Base-by-base conservation (phyloP, 1,284 basidiomycete genomes). In the Pyrrhoderma noxium region DNA sequence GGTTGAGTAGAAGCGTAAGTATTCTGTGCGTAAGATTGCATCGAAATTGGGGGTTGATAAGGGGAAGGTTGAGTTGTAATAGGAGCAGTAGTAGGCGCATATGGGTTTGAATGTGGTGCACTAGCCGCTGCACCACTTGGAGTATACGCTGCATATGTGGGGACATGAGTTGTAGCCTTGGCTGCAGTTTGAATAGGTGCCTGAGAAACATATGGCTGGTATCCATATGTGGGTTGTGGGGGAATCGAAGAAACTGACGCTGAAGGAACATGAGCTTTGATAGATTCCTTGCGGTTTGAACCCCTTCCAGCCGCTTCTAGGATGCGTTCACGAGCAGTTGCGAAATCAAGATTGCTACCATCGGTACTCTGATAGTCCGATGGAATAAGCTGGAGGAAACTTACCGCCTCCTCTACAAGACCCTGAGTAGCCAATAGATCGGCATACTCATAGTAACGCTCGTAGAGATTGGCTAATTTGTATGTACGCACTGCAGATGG, bases 361-460 rank as follows among this genome's bases (percentile, higher is more conserved):
- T 70, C 67, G 2, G 72, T 71, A 13, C 84, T 85, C 40, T 79
- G 76, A 67, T 96, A 98, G 54, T 85, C 85, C 13, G 70, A 62
- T 1, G 96, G 95, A 0, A 86, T 92, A 60, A 91, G 73, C 62
- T 82, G 79, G 61, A 96, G 70, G 67, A 91, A 96, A 50, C 75
- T 74, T 36, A 87, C 78, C 0, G 93, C 95, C 52, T 93, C 82
- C 57, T 84, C 79, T 47, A 95, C 71, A 25, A 96, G 76, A 41
- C 94, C 94, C 64, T 99, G 95, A 0, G 88, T 80, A 8, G 91
- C 89, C 27, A 99, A 76, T 53, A 97, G 70, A 60, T 96, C 90
- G 9, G 95, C 93, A 62, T 99, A 99, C 69, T 98, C 95, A 63
- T 89, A 85, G 72, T 96, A 97, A 27, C 87, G 80, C 64, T 97